A percentile compares a stretch with the other conserved stretches of the same genome.
These are phyloP conservation scores for Thuja plicata DNA, from an alignment of 83 land plant species.

Conservation along the genomic window DNA sequence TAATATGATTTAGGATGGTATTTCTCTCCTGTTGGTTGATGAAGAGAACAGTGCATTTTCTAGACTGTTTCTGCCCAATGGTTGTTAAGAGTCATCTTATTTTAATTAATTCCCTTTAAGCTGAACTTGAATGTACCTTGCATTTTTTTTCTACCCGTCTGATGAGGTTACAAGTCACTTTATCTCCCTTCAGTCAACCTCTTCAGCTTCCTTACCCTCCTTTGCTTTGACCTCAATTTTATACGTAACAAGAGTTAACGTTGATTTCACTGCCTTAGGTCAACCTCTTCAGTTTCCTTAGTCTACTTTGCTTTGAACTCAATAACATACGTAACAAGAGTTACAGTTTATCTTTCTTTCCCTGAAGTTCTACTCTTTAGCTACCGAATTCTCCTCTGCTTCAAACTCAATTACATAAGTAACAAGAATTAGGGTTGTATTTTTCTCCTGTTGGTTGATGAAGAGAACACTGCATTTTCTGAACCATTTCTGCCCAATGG, in stretches of 20 bases:
- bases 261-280: too few species aligned
- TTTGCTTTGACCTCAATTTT: background rate
- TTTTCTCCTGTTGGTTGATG: background rate
- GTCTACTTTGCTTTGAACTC: background rate
- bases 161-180: background rate
- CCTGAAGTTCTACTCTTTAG: too few species aligned
- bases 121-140: background rate
- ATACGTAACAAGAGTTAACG: background rate
- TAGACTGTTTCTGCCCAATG: too few species aligned
- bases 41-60: too few species aligned
- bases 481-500: too few species aligned
- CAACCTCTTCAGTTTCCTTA: too few species aligned
- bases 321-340: background rate
- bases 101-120: background rate
- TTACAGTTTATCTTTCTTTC: background rate
- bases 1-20: background rate
- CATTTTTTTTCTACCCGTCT: background rate
- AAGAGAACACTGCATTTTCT: too few species aligned
- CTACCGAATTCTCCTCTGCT: too few species aligned
- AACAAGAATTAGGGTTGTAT: background rate
- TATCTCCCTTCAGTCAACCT: background rate
- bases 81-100: background rate
- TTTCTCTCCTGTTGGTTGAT: background rate
- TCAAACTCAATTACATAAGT: background rate
- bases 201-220: background rate